Conservation (phyloP, 2,329 filamentous ascomycete genomes). For the Aspergillus phoenicis region DNA sequence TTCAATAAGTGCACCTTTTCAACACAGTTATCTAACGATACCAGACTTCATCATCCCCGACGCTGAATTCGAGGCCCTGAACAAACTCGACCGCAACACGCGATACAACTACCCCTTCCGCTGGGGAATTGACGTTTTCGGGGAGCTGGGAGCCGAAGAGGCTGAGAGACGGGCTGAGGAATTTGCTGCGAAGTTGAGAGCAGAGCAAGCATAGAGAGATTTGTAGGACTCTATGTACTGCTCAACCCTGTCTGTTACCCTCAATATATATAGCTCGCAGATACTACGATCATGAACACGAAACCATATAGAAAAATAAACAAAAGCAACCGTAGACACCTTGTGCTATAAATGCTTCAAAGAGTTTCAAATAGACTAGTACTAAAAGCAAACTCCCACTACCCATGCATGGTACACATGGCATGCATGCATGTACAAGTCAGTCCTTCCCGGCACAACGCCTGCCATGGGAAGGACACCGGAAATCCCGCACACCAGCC, state of each 20-base stretch:
- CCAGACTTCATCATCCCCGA: conserved; percentile 40
- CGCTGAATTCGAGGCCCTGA: conserved; percentile 36
- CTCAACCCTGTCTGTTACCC: neutral
- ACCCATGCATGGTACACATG: neutral
- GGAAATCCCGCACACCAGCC: neutral
- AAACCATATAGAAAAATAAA: neutral
- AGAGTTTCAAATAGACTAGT: no score
- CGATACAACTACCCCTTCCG: conserved; percentile 42
- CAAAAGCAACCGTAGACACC: neutral
- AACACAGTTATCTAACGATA: neutral
- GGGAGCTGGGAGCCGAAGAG: conserved; percentile 38
- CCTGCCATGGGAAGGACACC: neutral
- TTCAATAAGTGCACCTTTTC: neutral
- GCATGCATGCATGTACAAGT: neutral
- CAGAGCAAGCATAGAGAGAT: neutral
- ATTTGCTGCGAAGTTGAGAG: conserved; percentile 28
- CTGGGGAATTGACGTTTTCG: conserved; percentile 44
- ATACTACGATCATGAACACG: no score
- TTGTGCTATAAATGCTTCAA: no score
- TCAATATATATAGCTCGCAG: neutral
- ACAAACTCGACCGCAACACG: conserved; percentile 39
- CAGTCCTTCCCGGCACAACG: neutral
- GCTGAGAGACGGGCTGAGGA: conserved; percentile 34
- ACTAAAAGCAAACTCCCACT: neutral
- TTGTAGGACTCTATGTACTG: no score